Percentiles rank a stretch among this genome's conserved stretches.
Evolutionary conservation across 2,329 filamentous ascomycete genomes (phyloP).

Genomic region (Aspergillus sojae): DNA sequence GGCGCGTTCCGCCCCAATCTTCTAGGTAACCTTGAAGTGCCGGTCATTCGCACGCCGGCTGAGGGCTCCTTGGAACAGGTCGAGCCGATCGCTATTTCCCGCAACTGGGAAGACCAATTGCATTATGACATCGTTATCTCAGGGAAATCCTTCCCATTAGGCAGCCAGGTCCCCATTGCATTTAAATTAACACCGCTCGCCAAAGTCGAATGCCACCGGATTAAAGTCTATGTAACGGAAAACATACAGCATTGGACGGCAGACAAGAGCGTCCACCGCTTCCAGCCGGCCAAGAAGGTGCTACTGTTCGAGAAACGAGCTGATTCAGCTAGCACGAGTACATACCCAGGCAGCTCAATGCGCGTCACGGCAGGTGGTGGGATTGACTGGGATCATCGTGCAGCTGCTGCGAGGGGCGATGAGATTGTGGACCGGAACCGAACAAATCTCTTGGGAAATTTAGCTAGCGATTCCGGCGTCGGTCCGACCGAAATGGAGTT

Average conservation of each 20-base stretch:
- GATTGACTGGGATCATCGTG: slow-evolving; percentile 65
- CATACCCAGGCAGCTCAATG: slow-evolving; percentile 75
- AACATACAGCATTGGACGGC: slow-evolving; percentile 89
- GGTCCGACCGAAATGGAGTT: slow-evolving; percentile 94
- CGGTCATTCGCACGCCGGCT: slow-evolving; percentile 80
- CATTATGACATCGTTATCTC: slow-evolving; percentile 97
- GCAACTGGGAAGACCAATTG: slow-evolving; percentile 92
- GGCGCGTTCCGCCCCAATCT: slow-evolving; percentile 90
- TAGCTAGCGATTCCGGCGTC: slow-evolving; percentile 75
- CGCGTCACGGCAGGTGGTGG: slow-evolving; percentile 80
- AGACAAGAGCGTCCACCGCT: slow-evolving; percentile 79
- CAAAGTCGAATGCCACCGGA: slow-evolving; percentile 89
- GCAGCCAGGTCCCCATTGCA: slow-evolving; percentile 84
- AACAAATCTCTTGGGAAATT: slow-evolving; percentile 77
- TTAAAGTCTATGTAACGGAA: slow-evolving; percentile 90
- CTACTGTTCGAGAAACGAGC: slow-evolving; percentile 86
- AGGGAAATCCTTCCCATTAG: slow-evolving; percentile 90
- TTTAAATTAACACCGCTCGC: slow-evolving; percentile 92
- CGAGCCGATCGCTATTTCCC: slow-evolving; percentile 89
- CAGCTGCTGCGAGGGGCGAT: slow-evolving; percentile 59
- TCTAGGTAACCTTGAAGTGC: slow-evolving; percentile 78
- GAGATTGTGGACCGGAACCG: slow-evolving; percentile 57
- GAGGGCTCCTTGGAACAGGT: slow-evolving; percentile 88
- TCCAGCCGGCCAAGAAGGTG: slow-evolving; percentile 82
- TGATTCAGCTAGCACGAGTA: slow-evolving; percentile 72